These are phyloP conservation scores for Colletotrichum plurivorum DNA, from an alignment of 2,329 filamentous ascomycete genomes.

Conservation along the genomic window DNA sequence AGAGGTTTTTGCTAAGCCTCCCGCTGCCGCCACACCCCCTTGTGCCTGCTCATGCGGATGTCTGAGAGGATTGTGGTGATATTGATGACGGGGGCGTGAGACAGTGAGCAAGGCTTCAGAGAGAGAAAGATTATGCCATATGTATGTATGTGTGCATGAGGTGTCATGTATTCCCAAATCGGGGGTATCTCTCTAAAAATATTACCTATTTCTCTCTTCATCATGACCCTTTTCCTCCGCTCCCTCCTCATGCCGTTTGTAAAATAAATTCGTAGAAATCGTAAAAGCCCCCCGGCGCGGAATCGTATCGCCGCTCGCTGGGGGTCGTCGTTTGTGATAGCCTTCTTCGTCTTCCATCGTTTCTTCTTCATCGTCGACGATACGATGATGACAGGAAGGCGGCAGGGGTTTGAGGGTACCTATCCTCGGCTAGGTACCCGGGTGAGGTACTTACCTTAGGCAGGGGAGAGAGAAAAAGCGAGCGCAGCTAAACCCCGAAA, in stretches of 20 bases:
- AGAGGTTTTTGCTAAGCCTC: conserved; percentile 13
- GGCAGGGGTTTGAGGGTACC: no score
- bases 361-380: no score
- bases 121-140: not conserved
- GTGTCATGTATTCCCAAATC: conserved; percentile 23
- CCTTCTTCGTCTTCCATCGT: no score
- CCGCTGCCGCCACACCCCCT: conserved; percentile 7
- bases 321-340: no score
- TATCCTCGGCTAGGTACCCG: no score
- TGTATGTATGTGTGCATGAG: not conserved
- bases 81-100: no score
- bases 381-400: no score
- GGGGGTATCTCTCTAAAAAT: conserved; percentile 28
- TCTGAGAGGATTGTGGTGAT: no score
- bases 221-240: not conserved
- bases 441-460: not conserved
- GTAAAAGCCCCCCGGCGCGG: not conserved
- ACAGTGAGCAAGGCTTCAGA: no score
- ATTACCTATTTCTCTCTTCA: conserved; percentile 1
- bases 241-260: no score
- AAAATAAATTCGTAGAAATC: not conserved
- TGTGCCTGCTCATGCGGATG: conserved; percentile 12
- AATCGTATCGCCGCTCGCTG: no score
- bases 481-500: not conserved
- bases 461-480: not conserved